Evolutionary conservation across 2,329 filamentous ascomycete genomes (phyloP), one percentile per base, ranked within the genome.

Genomic region (Colletotrichum karsti): DNA sequence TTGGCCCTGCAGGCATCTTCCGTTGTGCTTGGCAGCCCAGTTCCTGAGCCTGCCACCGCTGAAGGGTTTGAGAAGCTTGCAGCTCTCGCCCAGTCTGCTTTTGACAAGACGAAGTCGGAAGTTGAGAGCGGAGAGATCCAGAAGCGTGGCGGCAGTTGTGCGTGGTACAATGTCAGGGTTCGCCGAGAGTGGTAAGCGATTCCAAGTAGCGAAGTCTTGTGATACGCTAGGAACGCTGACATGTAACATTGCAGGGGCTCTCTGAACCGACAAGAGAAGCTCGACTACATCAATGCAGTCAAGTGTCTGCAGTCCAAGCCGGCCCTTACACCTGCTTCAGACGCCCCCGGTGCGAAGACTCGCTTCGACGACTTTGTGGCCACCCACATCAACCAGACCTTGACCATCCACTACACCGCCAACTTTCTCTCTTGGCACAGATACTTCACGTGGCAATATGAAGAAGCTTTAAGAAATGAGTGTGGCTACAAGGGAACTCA

Each of bases 321-420:
- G 1, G 70, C 82, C 4, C 73, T 72, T 20, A 79, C 78, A 0
- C 76, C 79, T 1, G 62, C 74, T 0, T 70, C 73, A 0, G 73
- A 77, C 12, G 81, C 79, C 0, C 75, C 83, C 0, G 85, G 85
- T 2, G 83, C 80, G 3, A 78, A 77, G 63, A 81, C 77, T 3
- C 68, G 84, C 63, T 86, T 81, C 64, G 85, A 88, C 71, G 85
- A 88, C 66, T 87, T 82, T 46, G 77, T 85, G 6, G 83, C 80
- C 5, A 77, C 80, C 0, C 85, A 88, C 67, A 80, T 88, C 63
- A 82, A 84, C 59, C 78, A 83, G 68, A 85, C 85, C 1, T 67
- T 77, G 9, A 58, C 55, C 1, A 84, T 87, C 18, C 85, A 87
- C 70, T 77, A 74, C 60, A 82, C 72, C 75, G 72, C 42, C 73